These are phyloP conservation scores for Mortierella sp. DNA, from an alignment of 371 early-diverging fungal genomes.

Conservation along the genomic window DNA sequence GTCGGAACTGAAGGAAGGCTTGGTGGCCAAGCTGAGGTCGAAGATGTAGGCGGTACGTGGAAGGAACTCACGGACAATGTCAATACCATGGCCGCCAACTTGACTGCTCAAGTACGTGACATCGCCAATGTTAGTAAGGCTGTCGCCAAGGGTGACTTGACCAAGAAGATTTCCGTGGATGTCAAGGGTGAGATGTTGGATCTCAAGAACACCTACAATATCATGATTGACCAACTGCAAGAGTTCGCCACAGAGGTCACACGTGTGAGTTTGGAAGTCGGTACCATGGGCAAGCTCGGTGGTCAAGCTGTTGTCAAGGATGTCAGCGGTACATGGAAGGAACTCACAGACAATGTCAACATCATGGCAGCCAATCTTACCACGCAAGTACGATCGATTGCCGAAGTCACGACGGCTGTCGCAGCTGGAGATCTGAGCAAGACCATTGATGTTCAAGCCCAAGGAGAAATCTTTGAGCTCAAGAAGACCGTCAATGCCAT, in stretches of 20 bases:
- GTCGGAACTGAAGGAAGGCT: too few relatives aligned
- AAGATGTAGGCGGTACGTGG: too few relatives aligned
- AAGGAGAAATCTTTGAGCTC: constrained; percentile 50
- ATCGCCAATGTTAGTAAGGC: too few relatives aligned
- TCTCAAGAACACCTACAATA: constrained; percentile 57
- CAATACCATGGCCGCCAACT: too few relatives aligned
- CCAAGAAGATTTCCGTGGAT: too few relatives aligned
- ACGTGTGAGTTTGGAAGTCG: constrained; percentile 59
- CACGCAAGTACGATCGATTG: constrained; percentile 69
- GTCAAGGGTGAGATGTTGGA: constrained; percentile 57
- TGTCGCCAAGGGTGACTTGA: too few relatives aligned
- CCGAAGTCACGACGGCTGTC: constrained; percentile 52
- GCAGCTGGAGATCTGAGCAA: constrained; percentile 63
- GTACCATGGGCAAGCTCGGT: constrained; percentile 59
- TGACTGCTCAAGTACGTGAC: too few relatives aligned
- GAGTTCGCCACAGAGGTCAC: constrained; percentile 65
- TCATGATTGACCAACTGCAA: constrained; percentile 61
- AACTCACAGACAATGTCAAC: too few relatives aligned
- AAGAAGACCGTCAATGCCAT: constrained; percentile 72
- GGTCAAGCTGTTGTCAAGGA: too few relatives aligned
- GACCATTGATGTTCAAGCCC: constrained; percentile 60
- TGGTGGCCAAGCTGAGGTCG: too few relatives aligned
- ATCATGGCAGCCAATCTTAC: too few relatives aligned
- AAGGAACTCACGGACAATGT: too few relatives aligned
- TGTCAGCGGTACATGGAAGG: constrained; percentile 72